Evolutionary conservation across 1,284 basidiomycete species (phyloP), one percentile per base, ranked within the genome.

Genomic region (Pyrrhoderma lamaoense): DNA sequence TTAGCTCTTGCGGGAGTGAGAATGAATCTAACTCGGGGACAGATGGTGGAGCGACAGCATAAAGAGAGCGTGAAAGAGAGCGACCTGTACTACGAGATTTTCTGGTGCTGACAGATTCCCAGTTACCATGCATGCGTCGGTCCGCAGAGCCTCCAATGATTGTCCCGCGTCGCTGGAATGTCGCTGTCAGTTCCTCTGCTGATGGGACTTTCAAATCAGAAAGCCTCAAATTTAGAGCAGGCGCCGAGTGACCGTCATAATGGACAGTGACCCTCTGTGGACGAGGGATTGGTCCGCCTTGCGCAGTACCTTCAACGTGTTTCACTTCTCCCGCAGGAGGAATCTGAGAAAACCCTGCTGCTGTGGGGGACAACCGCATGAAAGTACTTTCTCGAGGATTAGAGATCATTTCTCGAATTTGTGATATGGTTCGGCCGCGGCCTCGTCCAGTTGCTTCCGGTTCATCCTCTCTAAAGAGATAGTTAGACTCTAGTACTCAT

Each of bases 151-250:
- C 46, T 16, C 42, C 16, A 8, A 54, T 38, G 16, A 50, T 51
- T 35, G 49, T 51, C 19, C 49, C 57, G 2, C 60, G 60, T 8
- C 56, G 49, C 50, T 66, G 65, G 21, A 64, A 49, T 22, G 54
- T 62, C 34, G 69, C 65, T 1, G 63, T 63, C 14, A 73, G 60
- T 0, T 61, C 27, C 9, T 60, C 60, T 16, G 70, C 70, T 36
- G 58, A 62, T 14, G 77, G 74, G 47, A 81, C 60, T 40, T 72
- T 69, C 34, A 80, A 64, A 23, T 64, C 63, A 0, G 84, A 85
- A 56, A 86, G 77, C 18, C 80, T 76, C 58, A 88, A 69, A 43
- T 78, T 68, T 23, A 88, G 69, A 23, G 69, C 71, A 11, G 85
- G 84, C 1, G 80, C 71, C 18, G 65, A 65, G 48, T 74, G 75